Evolutionary conservation across 176 grass and related monocot species (phyloP).

Genomic region (Carex parvula): DNA sequence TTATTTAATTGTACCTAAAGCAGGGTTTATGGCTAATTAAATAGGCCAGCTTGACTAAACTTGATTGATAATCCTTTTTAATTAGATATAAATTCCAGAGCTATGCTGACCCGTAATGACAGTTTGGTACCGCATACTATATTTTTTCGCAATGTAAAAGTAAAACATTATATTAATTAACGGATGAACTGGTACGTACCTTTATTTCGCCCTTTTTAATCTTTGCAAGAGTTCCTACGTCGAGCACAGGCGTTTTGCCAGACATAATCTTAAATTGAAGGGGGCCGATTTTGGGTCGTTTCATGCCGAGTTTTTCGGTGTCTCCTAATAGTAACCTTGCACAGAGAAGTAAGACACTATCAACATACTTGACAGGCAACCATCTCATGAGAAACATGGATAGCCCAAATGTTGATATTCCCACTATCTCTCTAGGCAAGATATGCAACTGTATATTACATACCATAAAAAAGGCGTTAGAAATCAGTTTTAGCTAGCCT

Average conservation of each 20-base stretch:
- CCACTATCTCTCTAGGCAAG: conserved; percentile 73
- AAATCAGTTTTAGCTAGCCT: not conserved
- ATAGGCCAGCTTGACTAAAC: not conserved
- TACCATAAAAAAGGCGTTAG: not conserved
- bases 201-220: conserved; percentile 64
- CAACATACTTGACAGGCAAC: conserved; percentile 50
- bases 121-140: not conserved
- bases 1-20: too few species aligned
- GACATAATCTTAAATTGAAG: conserved; percentile 62
- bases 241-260: conserved; percentile 66
- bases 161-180: not conserved
- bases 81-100: not conserved
- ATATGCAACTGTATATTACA: conserved; percentile 64
- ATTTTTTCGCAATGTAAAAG: not conserved
- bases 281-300: conserved; percentile 53
- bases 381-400: conserved; percentile 64
- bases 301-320: conserved; percentile 52
- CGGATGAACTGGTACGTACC: conserved; percentile 37
- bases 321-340: conserved; percentile 62
- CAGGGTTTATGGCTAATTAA: not conserved
- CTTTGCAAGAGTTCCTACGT: conserved; percentile 65
- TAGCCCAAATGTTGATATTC: conserved; percentile 81
- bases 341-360: conserved; percentile 61
- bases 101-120: not conserved
- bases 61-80: not conserved